Percentiles rank a stretch among this genome's conserved stretches.
Conservation (phyloP, 1,284 basidiomycete species). For the Cutaneotrichosporon arboriforme region DNA sequence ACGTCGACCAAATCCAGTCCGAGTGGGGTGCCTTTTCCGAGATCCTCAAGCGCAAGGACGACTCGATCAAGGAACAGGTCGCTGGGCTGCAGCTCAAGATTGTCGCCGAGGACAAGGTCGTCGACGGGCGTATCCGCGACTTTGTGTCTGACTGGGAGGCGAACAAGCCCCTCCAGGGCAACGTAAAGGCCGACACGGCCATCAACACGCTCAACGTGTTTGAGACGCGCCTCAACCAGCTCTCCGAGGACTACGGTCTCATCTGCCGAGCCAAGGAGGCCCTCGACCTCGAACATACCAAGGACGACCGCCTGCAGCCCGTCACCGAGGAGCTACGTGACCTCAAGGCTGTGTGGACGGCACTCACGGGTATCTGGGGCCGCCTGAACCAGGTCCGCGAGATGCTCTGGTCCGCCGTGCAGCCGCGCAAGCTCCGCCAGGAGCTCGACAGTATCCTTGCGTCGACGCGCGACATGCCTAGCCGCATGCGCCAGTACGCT, state of each 20-base stretch:
- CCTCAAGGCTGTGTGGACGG: conserved; percentile 97
- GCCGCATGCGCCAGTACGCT: conserved; percentile 96
- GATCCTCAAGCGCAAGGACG: conserved; percentile 95
- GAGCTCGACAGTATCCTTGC: conserved; percentile 82
- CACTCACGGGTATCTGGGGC: conserved; percentile 92
- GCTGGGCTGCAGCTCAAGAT: conserved; percentile 96
- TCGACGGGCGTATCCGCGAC: conserved; percentile 87
- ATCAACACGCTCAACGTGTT: conserved; percentile 93
- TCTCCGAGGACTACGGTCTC: conserved; percentile 89
- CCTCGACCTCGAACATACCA: conserved; percentile 82
- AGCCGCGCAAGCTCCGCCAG: conserved; percentile 89
- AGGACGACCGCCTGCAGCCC: conserved; percentile 85
- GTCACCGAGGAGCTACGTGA: conserved; percentile 93
- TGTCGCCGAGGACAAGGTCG: conserved; percentile 97
- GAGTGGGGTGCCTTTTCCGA: conserved; percentile 99
- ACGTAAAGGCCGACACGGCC: conserved; percentile 88
- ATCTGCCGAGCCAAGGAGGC: conserved; percentile 95
- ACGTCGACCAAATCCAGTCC: conserved; percentile 92
- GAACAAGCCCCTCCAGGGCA: conserved; percentile 79
- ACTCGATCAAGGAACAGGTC: conserved; percentile 90
- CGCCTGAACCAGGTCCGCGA: conserved; percentile 87
- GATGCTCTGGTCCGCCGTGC: conserved; percentile 78
- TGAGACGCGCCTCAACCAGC: conserved; percentile 78
- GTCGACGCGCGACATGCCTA: conserved; percentile 97
- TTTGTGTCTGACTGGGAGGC: conserved; percentile 86